Evolutionary conservation across 2,329 filamentous ascomycete species (phyloP), one percentile per base, ranked within the genome.

Genomic region (Seiridium cupressi): DNA sequence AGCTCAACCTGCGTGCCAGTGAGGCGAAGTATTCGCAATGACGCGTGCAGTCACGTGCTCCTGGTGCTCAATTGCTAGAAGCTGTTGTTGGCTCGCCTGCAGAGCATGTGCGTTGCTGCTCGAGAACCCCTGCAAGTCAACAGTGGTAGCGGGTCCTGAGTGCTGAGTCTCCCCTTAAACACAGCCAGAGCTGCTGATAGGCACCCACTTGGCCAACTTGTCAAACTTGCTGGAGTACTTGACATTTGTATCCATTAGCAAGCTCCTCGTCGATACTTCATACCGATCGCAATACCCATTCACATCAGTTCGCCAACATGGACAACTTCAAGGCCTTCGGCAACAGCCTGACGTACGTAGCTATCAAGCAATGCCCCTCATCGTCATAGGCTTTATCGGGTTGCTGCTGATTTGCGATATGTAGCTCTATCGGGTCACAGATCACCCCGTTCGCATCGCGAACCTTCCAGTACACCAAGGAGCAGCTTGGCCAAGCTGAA

Each of bases 381-480:
- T 42, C 42, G 31, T 42, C 32, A 31, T 35, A 42, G 44, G 35
- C 35, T 38, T 44, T 35, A 55, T 18, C 31, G 44, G n/a, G 31
- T 13, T 18, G 44, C 18, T 44, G 42, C 61, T 61, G 56, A 49
- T 34, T 36, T 48, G 35, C 44, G 51, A 46, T 59, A 34, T 44
- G 36, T 69, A 82, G 81, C 72, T 82, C 80, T 72, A 74, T 87
- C 72, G 93, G 93, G 73, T 89, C 91, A 66, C 89, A 89, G 69
- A 91, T 98, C 78, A 93, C 92, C 66, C 95, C 95, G 42, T 97
- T 96, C 75, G 93, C 93, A 66, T 90, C 92, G 72, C 90, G 94
- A 73, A 97, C 93, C 60, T 92, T 96, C 77, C 95, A 99, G 81
- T 96, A 94, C 82, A 92, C 97, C 75, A 97, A 96, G 83, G 95